Conservation (phyloP, 2,329 filamentous ascomycete species). For the Cryphonectria parasitica region DNA sequence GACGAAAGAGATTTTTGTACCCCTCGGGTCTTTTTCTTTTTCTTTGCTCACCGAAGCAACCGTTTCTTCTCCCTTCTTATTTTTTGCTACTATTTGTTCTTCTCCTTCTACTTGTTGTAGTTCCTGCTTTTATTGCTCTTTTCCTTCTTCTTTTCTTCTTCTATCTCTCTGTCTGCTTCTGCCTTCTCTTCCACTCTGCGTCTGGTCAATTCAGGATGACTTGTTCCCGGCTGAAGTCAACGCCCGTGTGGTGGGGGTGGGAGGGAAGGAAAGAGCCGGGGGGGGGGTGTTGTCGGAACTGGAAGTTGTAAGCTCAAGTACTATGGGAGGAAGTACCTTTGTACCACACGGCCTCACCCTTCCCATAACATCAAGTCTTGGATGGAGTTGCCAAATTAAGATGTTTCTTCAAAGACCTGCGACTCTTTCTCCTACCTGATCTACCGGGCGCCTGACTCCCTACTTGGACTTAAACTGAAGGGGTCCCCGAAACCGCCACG, state of each 20-base stretch:
- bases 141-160: neutral
- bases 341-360: neutral
- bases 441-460: neutral
- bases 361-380: constrained; percentile 1
- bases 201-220: neutral
- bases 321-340: neutral
- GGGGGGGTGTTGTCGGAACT: neutral
- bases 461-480: neutral
- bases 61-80: neutral
- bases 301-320: constrained; percentile 3
- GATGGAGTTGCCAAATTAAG: too few species aligned
- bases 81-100: neutral
- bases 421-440: constrained; percentile 1
- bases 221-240: constrained; percentile 13
- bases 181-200: neutral
- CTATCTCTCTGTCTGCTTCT: too few species aligned
- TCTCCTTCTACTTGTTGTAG: neutral
- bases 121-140: neutral
- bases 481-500: neutral
- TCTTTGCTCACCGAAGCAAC: neutral
- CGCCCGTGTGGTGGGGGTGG: constrained; percentile 5
- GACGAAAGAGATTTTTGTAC: neutral
- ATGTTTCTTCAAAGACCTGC: neutral
- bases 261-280: constrained; percentile 3
- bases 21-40: neutral